These are phyloP conservation scores for Lachancea thermotolerans DNA, from an alignment of 805 yeast species.

Conservation along the genomic window DNA sequence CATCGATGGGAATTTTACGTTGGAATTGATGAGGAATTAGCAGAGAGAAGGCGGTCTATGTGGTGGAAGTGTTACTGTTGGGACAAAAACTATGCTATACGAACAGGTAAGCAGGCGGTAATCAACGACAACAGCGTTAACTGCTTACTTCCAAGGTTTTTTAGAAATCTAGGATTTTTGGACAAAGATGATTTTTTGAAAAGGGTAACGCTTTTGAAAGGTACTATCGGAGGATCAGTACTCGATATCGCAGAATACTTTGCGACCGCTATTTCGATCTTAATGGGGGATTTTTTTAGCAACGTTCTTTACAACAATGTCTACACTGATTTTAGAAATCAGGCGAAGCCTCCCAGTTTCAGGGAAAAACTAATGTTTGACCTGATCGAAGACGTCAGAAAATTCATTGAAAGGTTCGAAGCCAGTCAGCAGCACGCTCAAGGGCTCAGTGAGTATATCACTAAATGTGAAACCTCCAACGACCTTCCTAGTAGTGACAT, in stretches of 20 bases:
- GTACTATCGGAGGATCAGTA: neutral
- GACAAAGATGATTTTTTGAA: conserved; percentile 7
- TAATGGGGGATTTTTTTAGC: conserved; percentile 12
- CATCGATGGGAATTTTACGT: conserved; percentile 31
- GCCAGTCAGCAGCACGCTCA: conserved; percentile 19
- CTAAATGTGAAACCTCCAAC: neutral
- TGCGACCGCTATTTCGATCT: conserved; percentile 1
- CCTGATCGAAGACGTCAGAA: conserved; percentile 13
- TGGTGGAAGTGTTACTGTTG: conserved; percentile 29
- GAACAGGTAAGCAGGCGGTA: conserved; percentile 18
- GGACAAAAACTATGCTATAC: conserved; percentile 16
- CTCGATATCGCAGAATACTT: neutral
- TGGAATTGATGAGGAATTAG: conserved; percentile 26
- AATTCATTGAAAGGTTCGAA: conserved; percentile 12
- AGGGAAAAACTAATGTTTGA: conserved; percentile 16
- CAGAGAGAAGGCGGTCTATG: conserved; percentile 24
- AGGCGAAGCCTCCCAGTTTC: conserved; percentile 18
- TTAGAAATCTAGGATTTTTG: conserved; percentile 16
- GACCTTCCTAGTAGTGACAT: neutral
- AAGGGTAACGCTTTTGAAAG: neutral
- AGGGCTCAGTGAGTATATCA: conserved; percentile 17
- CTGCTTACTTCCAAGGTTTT: conserved; percentile 22
- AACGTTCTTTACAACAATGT: conserved; percentile 22
- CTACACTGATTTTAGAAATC: conserved; percentile 24
- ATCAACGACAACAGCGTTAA: conserved; percentile 20